A percentile compares a stretch with the other conserved stretches of the same genome.
phyloP scores from a whole-genome alignment of 1,284 basidiomycete genomes.

The Inonotus hispidus region DNA sequence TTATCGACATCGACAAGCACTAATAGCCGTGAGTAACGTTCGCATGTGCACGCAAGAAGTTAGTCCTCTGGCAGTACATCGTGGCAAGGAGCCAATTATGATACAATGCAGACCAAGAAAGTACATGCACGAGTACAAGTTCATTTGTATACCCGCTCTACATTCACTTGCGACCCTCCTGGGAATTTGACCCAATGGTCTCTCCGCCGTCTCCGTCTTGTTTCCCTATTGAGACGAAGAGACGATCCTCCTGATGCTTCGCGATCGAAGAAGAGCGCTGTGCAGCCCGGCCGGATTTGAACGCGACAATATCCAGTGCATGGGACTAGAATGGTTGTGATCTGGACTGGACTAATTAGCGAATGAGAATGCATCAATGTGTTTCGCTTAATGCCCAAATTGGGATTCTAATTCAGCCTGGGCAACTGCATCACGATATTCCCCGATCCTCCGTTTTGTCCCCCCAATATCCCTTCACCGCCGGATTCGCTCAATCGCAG shows the following conservation, averaged over 20 bases:
- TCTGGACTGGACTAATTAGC: background rate
- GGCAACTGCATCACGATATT: background rate
- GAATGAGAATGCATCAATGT: background rate
- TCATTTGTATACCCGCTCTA: background rate
- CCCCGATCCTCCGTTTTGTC: background rate
- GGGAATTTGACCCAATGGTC: background rate
- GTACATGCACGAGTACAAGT: background rate
- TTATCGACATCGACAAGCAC: background rate
- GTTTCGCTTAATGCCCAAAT: background rate
- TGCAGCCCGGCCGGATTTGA: background rate
- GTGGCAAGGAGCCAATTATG: background rate
- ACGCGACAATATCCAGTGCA: background rate
- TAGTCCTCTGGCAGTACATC: background rate
- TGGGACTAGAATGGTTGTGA: background rate
- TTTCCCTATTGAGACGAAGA: background rate
- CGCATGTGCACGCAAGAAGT: background rate
- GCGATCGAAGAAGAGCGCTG: background rate
- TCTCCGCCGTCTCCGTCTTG: background rate
- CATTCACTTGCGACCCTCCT: background rate
- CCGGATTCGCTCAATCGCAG: constrained; percentile 5
- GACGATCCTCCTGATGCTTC: background rate
- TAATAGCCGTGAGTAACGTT: background rate
- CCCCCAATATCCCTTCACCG: constrained; percentile 5
- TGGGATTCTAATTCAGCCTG: background rate
- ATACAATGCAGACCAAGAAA: background rate